phyloP scores from a whole-genome alignment of 805 yeast genomes.

The Yamadazyma sp. region DNA sequence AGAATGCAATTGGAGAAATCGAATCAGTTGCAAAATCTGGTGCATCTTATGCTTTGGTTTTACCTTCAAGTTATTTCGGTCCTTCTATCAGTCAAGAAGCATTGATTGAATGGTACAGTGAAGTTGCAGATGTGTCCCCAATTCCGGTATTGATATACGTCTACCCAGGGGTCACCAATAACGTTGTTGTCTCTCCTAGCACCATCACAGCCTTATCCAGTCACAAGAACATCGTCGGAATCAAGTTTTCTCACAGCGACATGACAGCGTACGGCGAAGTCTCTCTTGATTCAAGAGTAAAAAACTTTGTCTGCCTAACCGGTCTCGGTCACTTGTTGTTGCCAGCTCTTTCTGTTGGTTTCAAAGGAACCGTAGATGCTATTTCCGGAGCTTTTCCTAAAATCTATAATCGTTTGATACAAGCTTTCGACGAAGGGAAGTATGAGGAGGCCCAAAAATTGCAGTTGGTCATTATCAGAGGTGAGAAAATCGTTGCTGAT shows the following conservation, averaged over 20 bases:
- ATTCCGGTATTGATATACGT: conserved; percentile 48
- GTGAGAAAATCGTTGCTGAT: conserved; percentile 44
- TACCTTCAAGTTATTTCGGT: conserved; percentile 52
- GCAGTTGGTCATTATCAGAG: conserved; percentile 45
- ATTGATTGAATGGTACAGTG: conserved; percentile 43
- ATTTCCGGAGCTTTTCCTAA: conserved; percentile 54
- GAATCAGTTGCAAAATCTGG: conserved; percentile 36
- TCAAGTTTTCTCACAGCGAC: conserved; percentile 53
- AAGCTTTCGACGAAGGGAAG: conserved; percentile 40
- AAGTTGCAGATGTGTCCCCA: conserved; percentile 43
- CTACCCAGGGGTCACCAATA: conserved; percentile 52
- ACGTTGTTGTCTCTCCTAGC: conserved; percentile 34
- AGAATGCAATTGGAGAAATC: conserved; percentile 45
- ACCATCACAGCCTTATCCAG: conserved; percentile 42
- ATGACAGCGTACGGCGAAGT: conserved; percentile 47
- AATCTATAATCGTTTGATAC: conserved; percentile 42
- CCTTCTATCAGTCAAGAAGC: conserved; percentile 46
- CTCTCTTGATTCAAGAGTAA: conserved; percentile 43
- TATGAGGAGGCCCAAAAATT: conserved; percentile 40
- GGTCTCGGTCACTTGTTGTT: conserved; percentile 53
- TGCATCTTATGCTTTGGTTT: conserved; percentile 38
- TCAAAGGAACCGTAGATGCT: conserved; percentile 53
- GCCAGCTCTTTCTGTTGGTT: conserved; percentile 49
- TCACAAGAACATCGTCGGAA: conserved; percentile 50
- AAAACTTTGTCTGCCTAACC: conserved; percentile 45